These are phyloP conservation scores for Circinella minor DNA, from an alignment of 371 early-diverging fungal genomes.

Conservation along the genomic window DNA sequence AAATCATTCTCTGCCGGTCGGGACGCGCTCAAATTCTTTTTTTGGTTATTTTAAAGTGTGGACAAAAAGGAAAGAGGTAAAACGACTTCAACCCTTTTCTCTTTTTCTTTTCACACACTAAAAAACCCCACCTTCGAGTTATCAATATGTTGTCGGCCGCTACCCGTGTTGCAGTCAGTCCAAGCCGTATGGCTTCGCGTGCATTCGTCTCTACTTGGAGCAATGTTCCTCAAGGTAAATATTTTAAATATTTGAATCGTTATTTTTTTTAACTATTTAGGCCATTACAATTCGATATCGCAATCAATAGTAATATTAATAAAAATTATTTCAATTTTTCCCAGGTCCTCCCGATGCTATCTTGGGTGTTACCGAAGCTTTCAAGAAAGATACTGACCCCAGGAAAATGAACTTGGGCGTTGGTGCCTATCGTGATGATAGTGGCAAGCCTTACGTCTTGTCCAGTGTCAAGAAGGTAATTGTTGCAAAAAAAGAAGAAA, in stretches of 20 bases:
- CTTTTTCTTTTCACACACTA: constrained; percentile 17
- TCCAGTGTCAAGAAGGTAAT: constrained; percentile 81
- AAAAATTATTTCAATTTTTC: background rate
- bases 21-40: background rate
- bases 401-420: constrained; percentile 98
- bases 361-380: constrained; percentile 96
- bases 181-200: constrained; percentile 54
- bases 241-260: background rate
- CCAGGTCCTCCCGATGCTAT: constrained; percentile 96
- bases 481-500: too few species aligned
- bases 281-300: background rate
- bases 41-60: background rate
- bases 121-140: background rate
- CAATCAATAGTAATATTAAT: background rate
- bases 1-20: background rate
- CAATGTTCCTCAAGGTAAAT: constrained; percentile 74
- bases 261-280: background rate
- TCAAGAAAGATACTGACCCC: constrained; percentile 88
- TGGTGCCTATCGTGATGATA: constrained; percentile 97
- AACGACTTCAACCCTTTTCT: constrained; percentile 12
- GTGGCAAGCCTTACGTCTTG: constrained; percentile 92
- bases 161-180: constrained; percentile 45
- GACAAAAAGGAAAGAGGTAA: background rate
- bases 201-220: constrained; percentile 75
- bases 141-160: constrained; percentile 52